Base-by-base conservation (phyloP, 2,329 filamentous ascomycete species). In the Apiospora marii region DNA sequence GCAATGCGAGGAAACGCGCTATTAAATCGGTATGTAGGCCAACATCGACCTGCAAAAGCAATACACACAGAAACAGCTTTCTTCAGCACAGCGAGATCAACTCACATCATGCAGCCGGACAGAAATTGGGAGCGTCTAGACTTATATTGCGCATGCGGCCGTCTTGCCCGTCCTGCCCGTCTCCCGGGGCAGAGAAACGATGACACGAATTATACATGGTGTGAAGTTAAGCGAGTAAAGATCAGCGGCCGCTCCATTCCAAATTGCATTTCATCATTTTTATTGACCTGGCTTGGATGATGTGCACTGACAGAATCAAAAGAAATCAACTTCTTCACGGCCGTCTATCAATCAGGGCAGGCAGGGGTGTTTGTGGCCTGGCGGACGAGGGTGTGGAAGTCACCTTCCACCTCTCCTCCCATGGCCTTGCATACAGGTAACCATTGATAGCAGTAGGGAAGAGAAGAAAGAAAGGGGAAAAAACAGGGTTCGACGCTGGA, bases 201-300 rank as follows among this genome's bases (percentile, higher is more conserved):
- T 64, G 34, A 24, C 58, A 37, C 10, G 34, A 64, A 64, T 5
- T 64, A n/a, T 24, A 41, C 58, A 41, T 64, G 34, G 58, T 41
- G 34, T 41, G 58, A 64, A 41, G 58, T 41, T 64, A 41, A 41
- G 19, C 19, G 30, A n/a, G 34, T 22, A 64, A 64, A 64, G 34
- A 41, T 64, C 58, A 64, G 58, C 58, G 22, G 8, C 22, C 22
- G 19, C 19, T 64, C 58, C 58, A 64, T 64, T 64, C 34, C 58
- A 64, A 64, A 64, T 64, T 12, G 1, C 30, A 10, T 64, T n/a
- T 64, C 8, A 64, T 64, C 58, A 64, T 22, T 64, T 64, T 64
- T 64, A 22, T 37, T 61, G 19, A 12, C 16, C 30, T 37, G 53
- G 30, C 8, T 61, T 61, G 53, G 22, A 19, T 5, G 53, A 37